Evolutionary conservation across 208 protist genomes (phyloP).

Genomic region (Leishmania major): DNA sequence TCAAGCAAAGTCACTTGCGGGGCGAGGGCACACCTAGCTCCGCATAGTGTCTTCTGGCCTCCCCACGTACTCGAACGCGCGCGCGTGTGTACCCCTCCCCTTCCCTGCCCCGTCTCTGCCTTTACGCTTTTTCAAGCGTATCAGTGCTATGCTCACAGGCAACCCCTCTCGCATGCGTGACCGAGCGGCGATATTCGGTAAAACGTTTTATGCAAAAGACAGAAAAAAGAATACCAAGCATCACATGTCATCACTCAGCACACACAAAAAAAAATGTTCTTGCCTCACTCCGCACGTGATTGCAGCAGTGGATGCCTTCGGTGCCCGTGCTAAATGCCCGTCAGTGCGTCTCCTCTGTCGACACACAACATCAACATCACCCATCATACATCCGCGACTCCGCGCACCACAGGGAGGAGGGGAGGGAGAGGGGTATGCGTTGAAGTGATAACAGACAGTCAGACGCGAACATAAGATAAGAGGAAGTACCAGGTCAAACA

Average conservation of each 20-base stretch:
- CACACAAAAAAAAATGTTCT: background rate
- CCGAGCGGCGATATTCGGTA: background rate
- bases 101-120: background rate
- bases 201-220: background rate
- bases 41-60: background rate
- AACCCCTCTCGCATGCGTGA: background rate
- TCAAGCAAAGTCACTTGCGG: background rate
- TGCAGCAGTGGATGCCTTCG: background rate
- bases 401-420: background rate
- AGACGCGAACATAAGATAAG: background rate
- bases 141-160: background rate
- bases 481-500: background rate
- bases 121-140: background rate
- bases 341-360: background rate
- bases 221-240: background rate
- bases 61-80: background rate
- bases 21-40: too few relatives aligned
- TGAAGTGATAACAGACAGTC: too few relatives aligned
- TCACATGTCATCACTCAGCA: background rate
- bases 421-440: background rate
- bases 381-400: background rate
- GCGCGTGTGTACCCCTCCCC: background rate
- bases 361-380: background rate
- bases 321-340: background rate
- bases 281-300: background rate